phyloP scores from a whole-genome alignment of 225 moss, liverwort and hornwort species.

The Polytrichum formosum region DNA sequence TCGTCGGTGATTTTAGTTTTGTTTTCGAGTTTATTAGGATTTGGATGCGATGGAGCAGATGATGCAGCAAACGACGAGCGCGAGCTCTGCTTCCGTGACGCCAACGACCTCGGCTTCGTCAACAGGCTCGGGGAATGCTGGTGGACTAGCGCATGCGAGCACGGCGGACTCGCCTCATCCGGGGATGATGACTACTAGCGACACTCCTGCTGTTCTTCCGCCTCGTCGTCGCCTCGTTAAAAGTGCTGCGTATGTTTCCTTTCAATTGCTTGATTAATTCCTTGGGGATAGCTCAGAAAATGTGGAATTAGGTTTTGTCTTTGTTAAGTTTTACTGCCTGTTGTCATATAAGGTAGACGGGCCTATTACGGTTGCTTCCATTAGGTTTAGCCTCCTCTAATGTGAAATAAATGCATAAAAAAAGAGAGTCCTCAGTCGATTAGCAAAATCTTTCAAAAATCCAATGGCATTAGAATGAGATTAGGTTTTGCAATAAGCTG shows the following conservation, averaged over 20 bases:
- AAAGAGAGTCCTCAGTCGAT: no score
- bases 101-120: constrained; percentile 45
- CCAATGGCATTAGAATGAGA: no score
- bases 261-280: not conserved
- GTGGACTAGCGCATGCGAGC: constrained; percentile 24
- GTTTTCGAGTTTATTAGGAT: not conserved
- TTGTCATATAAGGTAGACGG: no score
- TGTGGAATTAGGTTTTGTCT: not conserved
- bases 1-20: no score
- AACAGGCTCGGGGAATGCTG: constrained; percentile 26
- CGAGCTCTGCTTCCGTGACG: not conserved
- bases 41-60: constrained; percentile 35
- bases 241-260: constrained; percentile 36
- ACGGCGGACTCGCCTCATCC: constrained; percentile 33
- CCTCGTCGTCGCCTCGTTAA: constrained; percentile 57
- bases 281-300: not conserved
- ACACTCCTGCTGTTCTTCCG: constrained; percentile 22
- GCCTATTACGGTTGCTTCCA: no score
- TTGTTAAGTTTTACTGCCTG: no score
- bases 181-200: constrained; percentile 18
- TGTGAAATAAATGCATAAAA: no score
- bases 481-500: not conserved
- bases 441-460: no score
- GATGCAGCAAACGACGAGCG: constrained; percentile 8
- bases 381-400: no score